Evolutionary conservation across 208 protist genomes (phyloP).

Genomic region (Hexamita inflata): DNA sequence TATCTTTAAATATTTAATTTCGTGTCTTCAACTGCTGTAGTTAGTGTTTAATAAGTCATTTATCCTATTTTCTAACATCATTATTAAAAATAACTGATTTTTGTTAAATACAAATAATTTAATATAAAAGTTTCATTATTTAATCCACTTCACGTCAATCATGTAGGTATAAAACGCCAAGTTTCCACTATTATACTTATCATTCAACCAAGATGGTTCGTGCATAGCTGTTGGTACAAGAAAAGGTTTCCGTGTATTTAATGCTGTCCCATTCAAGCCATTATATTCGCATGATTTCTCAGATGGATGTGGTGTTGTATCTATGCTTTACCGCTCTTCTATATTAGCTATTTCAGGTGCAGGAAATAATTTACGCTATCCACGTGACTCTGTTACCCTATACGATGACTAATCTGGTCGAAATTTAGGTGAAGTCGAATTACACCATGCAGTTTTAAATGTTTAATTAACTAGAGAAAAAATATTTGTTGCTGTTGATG

Average conservation of each 20-base stretch:
- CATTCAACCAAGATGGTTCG: constrained; percentile 20
- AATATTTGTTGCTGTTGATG: neutral
- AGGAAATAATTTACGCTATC: constrained; percentile 7
- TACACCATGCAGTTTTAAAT: neutral
- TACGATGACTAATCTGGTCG: constrained; percentile 9
- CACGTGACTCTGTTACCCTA: neutral
- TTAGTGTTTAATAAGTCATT: no score
- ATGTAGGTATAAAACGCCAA: no score
- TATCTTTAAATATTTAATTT: no score
- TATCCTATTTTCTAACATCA: no score
- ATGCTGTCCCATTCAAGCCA: neutral
- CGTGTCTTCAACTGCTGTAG: no score
- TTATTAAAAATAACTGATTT: no score
- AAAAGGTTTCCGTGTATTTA: constrained; percentile 7
- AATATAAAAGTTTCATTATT: no score
- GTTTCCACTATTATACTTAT: no score
- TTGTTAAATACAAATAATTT: no score
- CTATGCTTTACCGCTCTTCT: constrained; percentile 12
- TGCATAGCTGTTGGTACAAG: constrained; percentile 1
- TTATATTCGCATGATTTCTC: constrained; percentile 4
- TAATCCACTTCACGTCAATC: no score
- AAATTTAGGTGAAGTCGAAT: neutral
- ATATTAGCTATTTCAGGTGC: neutral
- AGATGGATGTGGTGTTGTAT: neutral
- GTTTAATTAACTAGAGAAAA: neutral